phyloP scores from a whole-genome alignment of 2,329 filamentous ascomycete species.

The Alternaria burnsii region DNA sequence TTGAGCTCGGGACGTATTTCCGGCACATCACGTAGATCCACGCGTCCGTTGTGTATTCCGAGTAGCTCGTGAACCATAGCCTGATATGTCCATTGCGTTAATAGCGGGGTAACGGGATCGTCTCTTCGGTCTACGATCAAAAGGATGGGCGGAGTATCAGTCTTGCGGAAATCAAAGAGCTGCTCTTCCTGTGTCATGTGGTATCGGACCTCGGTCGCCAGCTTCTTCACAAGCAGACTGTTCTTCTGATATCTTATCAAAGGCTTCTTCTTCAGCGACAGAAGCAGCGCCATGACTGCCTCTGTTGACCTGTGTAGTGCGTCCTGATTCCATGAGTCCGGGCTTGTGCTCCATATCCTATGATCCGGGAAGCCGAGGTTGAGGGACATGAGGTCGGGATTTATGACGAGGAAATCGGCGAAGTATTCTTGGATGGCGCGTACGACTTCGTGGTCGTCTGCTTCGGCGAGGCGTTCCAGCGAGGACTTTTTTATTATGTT shows the following conservation, averaged over 20 bases:
- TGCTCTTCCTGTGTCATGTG: constrained; percentile 95
- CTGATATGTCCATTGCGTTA: constrained; percentile 99
- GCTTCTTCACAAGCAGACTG: constrained; percentile 87
- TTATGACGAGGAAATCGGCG: constrained; percentile 93
- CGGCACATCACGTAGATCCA: constrained; percentile 83
- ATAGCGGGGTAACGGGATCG: constrained; percentile 90
- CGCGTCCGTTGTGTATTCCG: constrained; percentile 93
- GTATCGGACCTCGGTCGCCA: constrained; percentile 91
- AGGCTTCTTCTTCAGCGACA: constrained; percentile 96
- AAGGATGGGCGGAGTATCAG: constrained; percentile 92
- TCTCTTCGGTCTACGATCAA: constrained; percentile 90
- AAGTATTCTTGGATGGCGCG: constrained; percentile 95
- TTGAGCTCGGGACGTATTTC: constrained; percentile 86
- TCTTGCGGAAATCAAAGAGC: constrained; percentile 93
- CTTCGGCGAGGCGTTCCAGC: constrained; percentile 90
- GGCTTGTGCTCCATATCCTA: constrained; percentile 79
- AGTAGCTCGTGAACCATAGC: constrained; percentile 99
- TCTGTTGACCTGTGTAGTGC: constrained; percentile 86
- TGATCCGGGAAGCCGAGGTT: constrained; percentile 76
- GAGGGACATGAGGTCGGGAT: constrained; percentile 89
- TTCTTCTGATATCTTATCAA: constrained; percentile 93
- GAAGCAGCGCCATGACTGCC: constrained; percentile 80
- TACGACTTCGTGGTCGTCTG: constrained; percentile 96
- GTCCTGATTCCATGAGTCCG: constrained; percentile 92
- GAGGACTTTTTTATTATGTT: constrained; percentile 98